Percentiles rank a stretch among this genome's conserved stretches.
phyloP scores from a whole-genome alignment of 306 rosid species.

The Rosa persica region DNA sequence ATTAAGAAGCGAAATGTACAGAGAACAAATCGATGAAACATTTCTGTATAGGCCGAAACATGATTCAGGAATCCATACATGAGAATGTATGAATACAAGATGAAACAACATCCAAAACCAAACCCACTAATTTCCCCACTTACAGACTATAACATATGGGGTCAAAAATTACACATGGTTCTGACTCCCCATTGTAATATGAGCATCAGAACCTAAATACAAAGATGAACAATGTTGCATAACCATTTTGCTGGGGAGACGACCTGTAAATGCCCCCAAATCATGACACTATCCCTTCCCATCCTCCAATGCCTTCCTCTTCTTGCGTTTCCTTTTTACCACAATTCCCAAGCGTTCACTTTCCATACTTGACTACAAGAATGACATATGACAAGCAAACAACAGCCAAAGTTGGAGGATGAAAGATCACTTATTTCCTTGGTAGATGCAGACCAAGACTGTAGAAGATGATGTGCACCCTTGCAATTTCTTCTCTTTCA shows the following conservation, averaged over 20 bases:
- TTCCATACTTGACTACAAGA: slow-evolving; percentile 39
- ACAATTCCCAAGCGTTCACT: slow-evolving; percentile 28
- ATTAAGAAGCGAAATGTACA: background rate
- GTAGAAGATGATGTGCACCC: slow-evolving; percentile 33
- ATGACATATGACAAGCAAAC: slow-evolving; percentile 36
- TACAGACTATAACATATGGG: slow-evolving; percentile 33
- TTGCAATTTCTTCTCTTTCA: slow-evolving; percentile 28
- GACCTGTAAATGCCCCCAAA: slow-evolving; percentile 51
- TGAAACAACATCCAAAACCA: slow-evolving; percentile 63
- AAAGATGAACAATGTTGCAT: slow-evolving; percentile 43
- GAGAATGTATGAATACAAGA: slow-evolving; percentile 44
- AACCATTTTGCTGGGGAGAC: slow-evolving; percentile 32
- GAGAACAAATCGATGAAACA: slow-evolving; percentile 34
- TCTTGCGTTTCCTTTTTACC: slow-evolving; percentile 22
- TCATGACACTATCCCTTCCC: slow-evolving; percentile 19
- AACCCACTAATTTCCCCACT: slow-evolving; percentile 47
- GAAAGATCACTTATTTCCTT: slow-evolving; percentile 33
- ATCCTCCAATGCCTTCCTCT: slow-evolving; percentile 14
- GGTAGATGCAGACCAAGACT: slow-evolving; percentile 46
- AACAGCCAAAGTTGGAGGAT: slow-evolving; percentile 45
- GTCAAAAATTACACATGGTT: slow-evolving; percentile 61
- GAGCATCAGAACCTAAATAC: slow-evolving; percentile 46
- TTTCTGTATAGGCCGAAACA: slow-evolving; percentile 60
- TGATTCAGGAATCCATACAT: slow-evolving; percentile 56
- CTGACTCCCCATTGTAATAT: slow-evolving; percentile 38